Percentiles rank a stretch among this genome's conserved stretches.
These are phyloP conservation scores for Leptographium radiaticola DNA, from an alignment of 2,329 filamentous ascomycete species.

Conservation along the genomic window DNA sequence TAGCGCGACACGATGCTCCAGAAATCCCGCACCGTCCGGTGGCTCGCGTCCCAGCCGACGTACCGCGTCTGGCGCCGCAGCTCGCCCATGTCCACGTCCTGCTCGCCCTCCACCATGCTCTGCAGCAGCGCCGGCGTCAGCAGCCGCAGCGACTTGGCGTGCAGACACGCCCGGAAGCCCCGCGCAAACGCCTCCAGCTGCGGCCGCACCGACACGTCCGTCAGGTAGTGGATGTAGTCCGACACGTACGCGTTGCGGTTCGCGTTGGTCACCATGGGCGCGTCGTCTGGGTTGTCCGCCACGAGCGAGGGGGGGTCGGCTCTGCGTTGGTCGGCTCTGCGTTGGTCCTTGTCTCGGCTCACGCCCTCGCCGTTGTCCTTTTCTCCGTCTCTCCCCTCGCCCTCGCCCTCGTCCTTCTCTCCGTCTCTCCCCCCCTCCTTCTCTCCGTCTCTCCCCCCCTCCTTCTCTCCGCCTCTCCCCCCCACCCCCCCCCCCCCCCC, in stretches of 20 bases:
- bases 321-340: too few relatives aligned
- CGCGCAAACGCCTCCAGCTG: constrained; percentile 71
- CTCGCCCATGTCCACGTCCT: constrained; percentile 64
- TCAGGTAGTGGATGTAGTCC: constrained; percentile 78
- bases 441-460: neutral
- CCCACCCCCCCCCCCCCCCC: too few relatives aligned
- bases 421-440: constrained; percentile 9
- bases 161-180: constrained; percentile 67
- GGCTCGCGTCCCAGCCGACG: constrained; percentile 61
- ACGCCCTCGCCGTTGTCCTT: too few relatives aligned
- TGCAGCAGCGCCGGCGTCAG: constrained; percentile 60
- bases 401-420: neutral
- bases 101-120: constrained; percentile 68
- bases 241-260: constrained; percentile 69
- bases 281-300: constrained; percentile 18
- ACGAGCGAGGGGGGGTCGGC: neutral
- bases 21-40: constrained; percentile 63
- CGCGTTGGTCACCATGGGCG: constrained; percentile 63
- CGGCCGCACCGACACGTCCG: constrained; percentile 59
- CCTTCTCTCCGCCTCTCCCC: too few relatives aligned
- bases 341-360: too few relatives aligned
- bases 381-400: too few relatives aligned
- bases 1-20: constrained; percentile 67
- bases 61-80: constrained; percentile 63
- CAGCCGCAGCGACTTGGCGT: constrained; percentile 56